Conservation (phyloP, 75 land plant genomes). For the Ceratopteris richardii region DNA sequence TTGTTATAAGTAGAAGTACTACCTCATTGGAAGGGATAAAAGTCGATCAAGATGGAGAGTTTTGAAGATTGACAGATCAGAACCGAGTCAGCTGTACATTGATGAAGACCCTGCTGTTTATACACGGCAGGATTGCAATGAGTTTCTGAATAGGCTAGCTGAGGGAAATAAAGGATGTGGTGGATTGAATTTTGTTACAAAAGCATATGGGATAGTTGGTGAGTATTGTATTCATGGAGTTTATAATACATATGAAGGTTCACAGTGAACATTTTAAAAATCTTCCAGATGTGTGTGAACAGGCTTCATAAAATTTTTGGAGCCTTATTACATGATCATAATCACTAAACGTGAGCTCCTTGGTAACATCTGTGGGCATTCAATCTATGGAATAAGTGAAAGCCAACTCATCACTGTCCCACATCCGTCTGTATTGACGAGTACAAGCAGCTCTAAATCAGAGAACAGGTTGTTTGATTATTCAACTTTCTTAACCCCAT, state of each 20-base stretch:
- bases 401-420: constrained; percentile 49
- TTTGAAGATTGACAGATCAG: constrained; percentile 59
- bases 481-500: too few relatives aligned
- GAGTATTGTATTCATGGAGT: too few relatives aligned
- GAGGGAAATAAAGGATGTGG: constrained; percentile 76
- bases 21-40: constrained; percentile 73
- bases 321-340: constrained; percentile 75
- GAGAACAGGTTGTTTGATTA: constrained; percentile 41
- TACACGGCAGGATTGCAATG: constrained; percentile 45
- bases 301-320: constrained; percentile 76
- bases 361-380: constrained; percentile 66
- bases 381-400: constrained; percentile 41
- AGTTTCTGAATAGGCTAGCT: constrained; percentile 48
- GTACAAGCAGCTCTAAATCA: constrained; percentile 32
- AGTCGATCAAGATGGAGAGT: constrained; percentile 55
- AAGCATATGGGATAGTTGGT: constrained; percentile 90
- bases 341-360: constrained; percentile 57
- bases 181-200: constrained; percentile 74
- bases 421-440: constrained; percentile 34
- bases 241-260: too few relatives aligned
- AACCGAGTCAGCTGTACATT: constrained; percentile 53
- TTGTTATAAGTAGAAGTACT: constrained; percentile 81
- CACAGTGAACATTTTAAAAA: too few relatives aligned
- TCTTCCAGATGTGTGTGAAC: not conserved
- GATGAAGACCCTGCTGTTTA: constrained; percentile 66